Evolutionary conservation across 179 eudicot genomes (phyloP).

Genomic region (Spinacia oleracea): DNA sequence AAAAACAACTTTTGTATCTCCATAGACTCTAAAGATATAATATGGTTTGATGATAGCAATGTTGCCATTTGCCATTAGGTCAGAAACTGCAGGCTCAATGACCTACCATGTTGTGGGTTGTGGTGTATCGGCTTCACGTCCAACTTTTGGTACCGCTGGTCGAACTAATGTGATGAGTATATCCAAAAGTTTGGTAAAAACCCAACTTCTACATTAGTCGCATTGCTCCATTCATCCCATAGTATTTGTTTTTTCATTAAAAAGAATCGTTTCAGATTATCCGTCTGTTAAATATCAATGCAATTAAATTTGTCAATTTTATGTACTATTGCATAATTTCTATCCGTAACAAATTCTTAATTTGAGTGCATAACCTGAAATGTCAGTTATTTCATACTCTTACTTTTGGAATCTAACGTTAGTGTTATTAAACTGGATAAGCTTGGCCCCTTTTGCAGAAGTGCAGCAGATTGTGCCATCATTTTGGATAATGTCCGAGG

Average conservation of each 20-base stretch:
- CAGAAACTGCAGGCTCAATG: constrained; percentile 91
- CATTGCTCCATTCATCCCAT: neutral
- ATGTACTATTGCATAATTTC: neutral
- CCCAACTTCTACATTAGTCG: neutral
- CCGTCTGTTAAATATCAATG: neutral
- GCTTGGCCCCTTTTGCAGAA: constrained; percentile 91
- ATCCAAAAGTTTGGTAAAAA: constrained; percentile 83
- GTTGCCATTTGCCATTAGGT: constrained; percentile 95
- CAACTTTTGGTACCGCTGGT: constrained; percentile 84
- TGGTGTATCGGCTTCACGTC: constrained; percentile 87
- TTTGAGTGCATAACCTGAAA: neutral
- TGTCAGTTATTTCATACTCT: neutral
- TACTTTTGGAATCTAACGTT: neutral
- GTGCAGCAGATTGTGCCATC: constrained; percentile 77
- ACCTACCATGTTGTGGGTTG: constrained; percentile 91
- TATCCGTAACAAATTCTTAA: neutral
- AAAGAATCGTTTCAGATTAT: neutral
- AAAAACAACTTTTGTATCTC: neutral
- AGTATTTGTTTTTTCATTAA: neutral
- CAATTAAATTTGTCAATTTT: too few relatives aligned
- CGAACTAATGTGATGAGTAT: constrained; percentile 92
- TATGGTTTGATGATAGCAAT: constrained; percentile 47
- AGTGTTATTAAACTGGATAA: constrained; percentile 61
- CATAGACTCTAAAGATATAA: neutral
- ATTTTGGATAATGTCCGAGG: constrained; percentile 74